Conservation (phyloP, 345 rosid genomes). For the Camelina laxa region DNA sequence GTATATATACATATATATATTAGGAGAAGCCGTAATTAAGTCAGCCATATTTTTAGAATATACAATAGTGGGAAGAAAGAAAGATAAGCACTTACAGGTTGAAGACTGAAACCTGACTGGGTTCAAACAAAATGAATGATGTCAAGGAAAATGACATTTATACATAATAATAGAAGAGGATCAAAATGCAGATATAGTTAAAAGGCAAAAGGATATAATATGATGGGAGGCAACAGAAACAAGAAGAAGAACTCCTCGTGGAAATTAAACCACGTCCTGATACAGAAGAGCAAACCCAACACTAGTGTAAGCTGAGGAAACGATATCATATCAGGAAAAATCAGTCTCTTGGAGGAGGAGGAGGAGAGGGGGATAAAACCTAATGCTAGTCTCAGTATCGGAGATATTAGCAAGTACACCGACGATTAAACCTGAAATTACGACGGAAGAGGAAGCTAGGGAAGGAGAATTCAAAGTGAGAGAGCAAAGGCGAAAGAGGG, state of each 20-base stretch:
- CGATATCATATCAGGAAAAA: neutral
- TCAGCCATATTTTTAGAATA: neutral
- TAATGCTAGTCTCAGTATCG: conserved; percentile 80
- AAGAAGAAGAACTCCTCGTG: conserved; percentile 97
- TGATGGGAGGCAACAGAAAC: conserved; percentile 92
- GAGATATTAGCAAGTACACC: conserved; percentile 91
- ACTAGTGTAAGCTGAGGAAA: conserved; percentile 14
- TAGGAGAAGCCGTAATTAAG: neutral
- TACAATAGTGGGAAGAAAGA: conserved; percentile 11
- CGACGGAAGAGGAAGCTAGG: neutral
- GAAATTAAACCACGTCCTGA: conserved; percentile 96
- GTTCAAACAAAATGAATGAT: conserved; percentile 41
- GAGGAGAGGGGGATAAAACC: conserved; percentile 48
- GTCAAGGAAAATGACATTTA: conserved; percentile 61
- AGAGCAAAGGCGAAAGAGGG: no score
- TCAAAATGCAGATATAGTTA: conserved; percentile 3
- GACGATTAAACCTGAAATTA: conserved; percentile 70
- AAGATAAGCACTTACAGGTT: conserved; percentile 69
- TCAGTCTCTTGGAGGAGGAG: neutral
- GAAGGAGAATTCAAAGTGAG: neutral
- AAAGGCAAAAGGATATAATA: conserved; percentile 73
- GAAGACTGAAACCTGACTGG: conserved; percentile 91
- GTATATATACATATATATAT: neutral
- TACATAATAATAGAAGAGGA: neutral
- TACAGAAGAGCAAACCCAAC: neutral